These are phyloP conservation scores for Ogataea paradorogensis DNA, from an alignment of 805 yeast genomes.

Conservation along the genomic window DNA sequence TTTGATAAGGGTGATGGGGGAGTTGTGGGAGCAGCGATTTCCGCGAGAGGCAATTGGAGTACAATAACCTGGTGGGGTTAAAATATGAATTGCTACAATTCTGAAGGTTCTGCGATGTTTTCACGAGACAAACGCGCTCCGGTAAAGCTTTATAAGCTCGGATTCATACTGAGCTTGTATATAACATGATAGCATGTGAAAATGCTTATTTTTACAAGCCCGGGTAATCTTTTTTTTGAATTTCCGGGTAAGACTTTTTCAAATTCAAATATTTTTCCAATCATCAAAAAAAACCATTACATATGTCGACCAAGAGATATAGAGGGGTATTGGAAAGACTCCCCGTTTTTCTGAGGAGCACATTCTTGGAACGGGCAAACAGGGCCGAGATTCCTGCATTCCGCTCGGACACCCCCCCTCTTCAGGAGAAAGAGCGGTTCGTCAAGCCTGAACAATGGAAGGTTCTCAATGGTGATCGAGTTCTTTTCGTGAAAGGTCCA, in stretches of 20 bases:
- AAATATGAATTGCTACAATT: neutral
- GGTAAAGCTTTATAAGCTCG: no score
- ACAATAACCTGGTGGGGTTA: neutral
- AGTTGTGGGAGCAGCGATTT: constrained; percentile 1
- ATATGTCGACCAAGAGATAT: constrained; percentile 27
- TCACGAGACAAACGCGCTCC: neutral
- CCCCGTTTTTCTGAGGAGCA: constrained; percentile 27
- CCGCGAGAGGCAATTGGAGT: neutral
- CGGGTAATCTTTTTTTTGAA: neutral
- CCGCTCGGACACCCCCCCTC: constrained; percentile 26
- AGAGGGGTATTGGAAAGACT: constrained; percentile 31
- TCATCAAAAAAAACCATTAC: neutral
- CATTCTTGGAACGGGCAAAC: constrained; percentile 30
- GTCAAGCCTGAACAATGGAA: constrained; percentile 54
- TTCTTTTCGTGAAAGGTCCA: constrained; percentile 66
- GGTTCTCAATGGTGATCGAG: constrained; percentile 73
- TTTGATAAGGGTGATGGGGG: constrained; percentile 6
- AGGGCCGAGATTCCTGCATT: constrained; percentile 33
- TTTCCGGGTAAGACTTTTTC: constrained; percentile 3
- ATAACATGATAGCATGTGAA: constrained; percentile 8
- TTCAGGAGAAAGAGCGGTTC: constrained; percentile 30
- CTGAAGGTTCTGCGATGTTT: neutral
- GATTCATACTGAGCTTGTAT: neutral
- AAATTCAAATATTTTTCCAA: neutral
- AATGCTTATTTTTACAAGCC: neutral